phyloP scores from a whole-genome alignment of 2,329 filamentous ascomycete species.

The Colletotrichum eleusines region DNA sequence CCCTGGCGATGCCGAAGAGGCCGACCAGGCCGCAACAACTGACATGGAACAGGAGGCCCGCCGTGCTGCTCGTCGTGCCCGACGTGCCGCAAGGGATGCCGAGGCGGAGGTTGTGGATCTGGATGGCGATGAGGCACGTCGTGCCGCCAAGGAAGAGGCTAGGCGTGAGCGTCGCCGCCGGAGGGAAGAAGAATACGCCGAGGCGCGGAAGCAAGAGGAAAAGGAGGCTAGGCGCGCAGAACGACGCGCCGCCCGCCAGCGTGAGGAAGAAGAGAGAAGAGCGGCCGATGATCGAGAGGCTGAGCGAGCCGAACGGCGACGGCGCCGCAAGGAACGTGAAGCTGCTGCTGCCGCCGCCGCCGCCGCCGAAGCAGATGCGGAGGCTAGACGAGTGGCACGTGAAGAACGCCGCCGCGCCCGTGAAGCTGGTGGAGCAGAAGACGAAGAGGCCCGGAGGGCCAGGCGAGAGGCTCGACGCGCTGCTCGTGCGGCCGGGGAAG shows the following conservation, averaged over 20 bases:
- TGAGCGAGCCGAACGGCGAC: constrained; percentile 63
- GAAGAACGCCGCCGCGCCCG: constrained; percentile 64
- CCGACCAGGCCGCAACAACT: constrained; percentile 57
- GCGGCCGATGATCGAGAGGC: constrained; percentile 63
- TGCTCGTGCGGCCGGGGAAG: constrained; percentile 48
- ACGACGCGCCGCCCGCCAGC: constrained; percentile 60
- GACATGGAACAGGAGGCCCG: constrained; percentile 72
- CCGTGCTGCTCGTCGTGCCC: constrained; percentile 71
- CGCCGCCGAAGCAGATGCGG: constrained; percentile 60
- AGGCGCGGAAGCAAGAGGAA: constrained; percentile 66
- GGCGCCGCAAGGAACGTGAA: constrained; percentile 62
- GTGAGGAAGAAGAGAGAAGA: constrained; percentile 63
- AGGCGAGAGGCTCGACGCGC: constrained; percentile 66
- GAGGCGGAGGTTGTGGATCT: constrained; percentile 61
- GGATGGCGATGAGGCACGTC: constrained; percentile 67
- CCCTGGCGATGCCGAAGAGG: constrained; percentile 63
- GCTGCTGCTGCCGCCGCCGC: constrained; percentile 55
- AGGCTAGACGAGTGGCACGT: constrained; percentile 59
- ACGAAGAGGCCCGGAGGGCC: constrained; percentile 66
- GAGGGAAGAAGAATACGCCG: constrained; percentile 66
- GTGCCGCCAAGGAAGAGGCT: constrained; percentile 66
- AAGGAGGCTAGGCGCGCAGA: constrained; percentile 70
- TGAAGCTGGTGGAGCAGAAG: constrained; percentile 57
- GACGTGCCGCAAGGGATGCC: constrained; percentile 61
- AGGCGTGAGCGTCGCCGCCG: constrained; percentile 67